Evolutionary conservation across 106 monocot genomes (phyloP), one percentile per base, ranked within the genome.

Genomic region (Acorus calamus): DNA sequence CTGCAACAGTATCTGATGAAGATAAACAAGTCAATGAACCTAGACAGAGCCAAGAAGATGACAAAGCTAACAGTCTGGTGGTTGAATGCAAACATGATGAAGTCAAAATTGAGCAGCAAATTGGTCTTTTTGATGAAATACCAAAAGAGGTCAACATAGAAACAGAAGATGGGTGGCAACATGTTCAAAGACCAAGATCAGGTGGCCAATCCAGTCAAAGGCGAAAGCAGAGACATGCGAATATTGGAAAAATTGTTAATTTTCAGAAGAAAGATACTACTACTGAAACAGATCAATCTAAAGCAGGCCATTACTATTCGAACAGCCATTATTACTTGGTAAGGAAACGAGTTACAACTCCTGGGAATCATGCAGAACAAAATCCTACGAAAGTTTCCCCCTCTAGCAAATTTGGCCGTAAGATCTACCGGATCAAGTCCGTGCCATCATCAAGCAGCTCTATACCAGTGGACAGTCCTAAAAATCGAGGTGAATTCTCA

Each of bases 161-260:
- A 44, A 60, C 72, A 46, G 91, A 98, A 65, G 96, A 98, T 49
- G 96, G 96, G 50, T 98, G 96, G 96, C 96, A 98, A 66, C 96
- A 87, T 60, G 96, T 91, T 69, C 96, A 96, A 77, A 78, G 83
- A 65, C 91, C 91, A 62, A 80, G 80, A 52, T 90, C 90, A 63
- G 80, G 69, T 50, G 78, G 76, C 47, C 69, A 55, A 51, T 56
- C 82, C 7, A 78, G 80, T 13, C 82, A 81, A 52, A 65, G 68
- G 53, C 64, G 75, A 50, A 87, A 80, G 69, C 80, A 91, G 46
- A 69, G 63, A 7, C 78, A 63, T 51, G 45, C 80, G 70, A 79
- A 68, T 71, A 56, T 56, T 48, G 67, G 83, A 62, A 90, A 81
- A 65, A 49, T 67, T 47, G 65, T 84, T 56, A 73, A 74, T 57